These are phyloP conservation scores for Metschnikowia cerradonensis DNA, from an alignment of 805 yeast genomes.

Conservation along the genomic window DNA sequence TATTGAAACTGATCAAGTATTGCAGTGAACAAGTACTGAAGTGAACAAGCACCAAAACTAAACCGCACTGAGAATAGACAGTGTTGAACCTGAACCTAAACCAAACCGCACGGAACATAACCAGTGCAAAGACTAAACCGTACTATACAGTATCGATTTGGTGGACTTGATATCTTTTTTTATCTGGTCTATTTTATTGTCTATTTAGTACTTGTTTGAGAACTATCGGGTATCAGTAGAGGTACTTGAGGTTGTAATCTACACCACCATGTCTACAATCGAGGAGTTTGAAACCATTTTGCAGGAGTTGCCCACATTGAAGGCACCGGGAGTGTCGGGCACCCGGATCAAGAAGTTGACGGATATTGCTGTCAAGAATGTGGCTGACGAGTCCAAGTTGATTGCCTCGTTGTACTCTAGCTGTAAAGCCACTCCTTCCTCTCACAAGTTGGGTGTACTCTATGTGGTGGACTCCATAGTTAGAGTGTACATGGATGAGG, in stretches of 20 bases:
- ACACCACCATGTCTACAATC: constrained; percentile 32
- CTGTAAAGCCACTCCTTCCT: constrained; percentile 66
- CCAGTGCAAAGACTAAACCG: not conserved
- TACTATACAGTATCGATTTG: not conserved
- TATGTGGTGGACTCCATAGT: constrained; percentile 92
- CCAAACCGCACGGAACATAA: not conserved
- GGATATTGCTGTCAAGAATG: constrained; percentile 69
- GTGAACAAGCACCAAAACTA: not conserved
- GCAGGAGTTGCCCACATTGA: constrained; percentile 51
- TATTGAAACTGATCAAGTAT: not conserved
- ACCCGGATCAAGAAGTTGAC: constrained; percentile 86
- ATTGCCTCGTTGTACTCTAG: constrained; percentile 58
- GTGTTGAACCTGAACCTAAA: not conserved
- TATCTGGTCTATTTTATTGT: not conserved
- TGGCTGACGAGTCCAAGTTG: constrained; percentile 52
- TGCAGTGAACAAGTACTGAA: not conserved
- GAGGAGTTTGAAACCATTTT: constrained; percentile 47
- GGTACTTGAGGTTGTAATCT: constrained; percentile 1
- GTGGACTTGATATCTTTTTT: not conserved
- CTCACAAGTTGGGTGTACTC: constrained; percentile 86
- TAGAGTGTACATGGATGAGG: constrained; percentile 76
- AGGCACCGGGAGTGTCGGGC: constrained; percentile 93
- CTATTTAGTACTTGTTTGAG: not conserved
- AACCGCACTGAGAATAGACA: not conserved
- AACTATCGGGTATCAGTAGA: constrained; percentile 4